Conservation (phyloP, 371 early-diverging fungal species). For the Chytridium lagenaria region DNA sequence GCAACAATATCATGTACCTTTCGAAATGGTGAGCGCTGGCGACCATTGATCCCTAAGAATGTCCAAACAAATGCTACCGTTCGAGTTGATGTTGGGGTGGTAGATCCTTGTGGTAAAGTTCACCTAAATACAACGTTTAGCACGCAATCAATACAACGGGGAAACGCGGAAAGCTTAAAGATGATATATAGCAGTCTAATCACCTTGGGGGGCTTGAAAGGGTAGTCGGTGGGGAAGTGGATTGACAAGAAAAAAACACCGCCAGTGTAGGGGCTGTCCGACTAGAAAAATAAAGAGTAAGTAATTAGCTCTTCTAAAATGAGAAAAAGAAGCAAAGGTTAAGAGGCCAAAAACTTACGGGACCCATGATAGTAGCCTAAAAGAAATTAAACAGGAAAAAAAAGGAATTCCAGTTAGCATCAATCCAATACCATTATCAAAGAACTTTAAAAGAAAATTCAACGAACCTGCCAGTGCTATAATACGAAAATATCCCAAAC, state of each 20-base stretch:
- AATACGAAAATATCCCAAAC: constrained; percentile 57
- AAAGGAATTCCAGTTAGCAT: not conserved
- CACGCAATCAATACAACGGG: not conserved
- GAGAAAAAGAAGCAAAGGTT: too few relatives aligned
- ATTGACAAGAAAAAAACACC: constrained; percentile 98
- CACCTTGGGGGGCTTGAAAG: constrained; percentile 99
- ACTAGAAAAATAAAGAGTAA: constrained; percentile 21
- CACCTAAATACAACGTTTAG: constrained; percentile 58
- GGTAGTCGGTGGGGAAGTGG: constrained; percentile 98
- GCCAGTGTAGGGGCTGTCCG: constrained; percentile 64
- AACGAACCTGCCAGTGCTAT: constrained; percentile 79
- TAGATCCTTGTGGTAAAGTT: constrained; percentile 97
- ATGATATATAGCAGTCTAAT: not conserved
- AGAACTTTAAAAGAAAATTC: not conserved
- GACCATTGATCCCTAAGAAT: constrained; percentile 99
- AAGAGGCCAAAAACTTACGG: constrained; percentile 80
- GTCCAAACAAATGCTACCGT: constrained; percentile 98
- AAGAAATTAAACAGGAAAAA: not conserved
- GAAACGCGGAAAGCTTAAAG: too few relatives aligned
- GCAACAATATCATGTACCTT: constrained; percentile 61
- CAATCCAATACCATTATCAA: not conserved
- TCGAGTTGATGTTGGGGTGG: constrained; percentile 99
- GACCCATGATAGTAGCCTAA: constrained; percentile 95
- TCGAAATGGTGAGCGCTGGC: constrained; percentile 97
- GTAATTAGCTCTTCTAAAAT: too few relatives aligned